phyloP scores from a whole-genome alignment of 108 stramenopile genomes.

The Chaetoceros tenuissimus region DNA sequence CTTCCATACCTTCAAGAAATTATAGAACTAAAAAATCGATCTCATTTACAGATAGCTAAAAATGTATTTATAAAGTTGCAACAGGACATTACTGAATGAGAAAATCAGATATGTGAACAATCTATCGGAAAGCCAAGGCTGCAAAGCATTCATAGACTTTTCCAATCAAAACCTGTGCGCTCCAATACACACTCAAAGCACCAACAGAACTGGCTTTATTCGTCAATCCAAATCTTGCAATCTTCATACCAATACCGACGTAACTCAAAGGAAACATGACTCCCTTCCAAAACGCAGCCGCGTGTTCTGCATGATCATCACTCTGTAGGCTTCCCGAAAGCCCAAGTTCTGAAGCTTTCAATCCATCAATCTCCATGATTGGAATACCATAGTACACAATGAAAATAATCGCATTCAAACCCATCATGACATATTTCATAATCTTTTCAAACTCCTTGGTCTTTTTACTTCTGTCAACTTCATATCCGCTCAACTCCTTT shows the following conservation, averaged over 20 bases:
- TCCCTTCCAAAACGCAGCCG: slow-evolving; percentile 34
- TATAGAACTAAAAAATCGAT: too few relatives aligned
- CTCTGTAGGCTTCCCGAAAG: slow-evolving; percentile 22
- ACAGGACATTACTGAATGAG: too few relatives aligned
- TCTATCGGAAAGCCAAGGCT: slow-evolving; percentile 3
- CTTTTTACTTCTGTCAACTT: slow-evolving; percentile 18
- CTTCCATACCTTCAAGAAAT: too few relatives aligned
- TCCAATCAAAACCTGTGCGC: slow-evolving; percentile 45
- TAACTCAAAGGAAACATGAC: slow-evolving; percentile 61
- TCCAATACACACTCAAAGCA: slow-evolving; percentile 67
- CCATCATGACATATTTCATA: slow-evolving; percentile 30
- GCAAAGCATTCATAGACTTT: slow-evolving; percentile 52
- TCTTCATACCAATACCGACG: slow-evolving; percentile 46
- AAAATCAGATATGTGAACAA: too few relatives aligned
- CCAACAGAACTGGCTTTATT: slow-evolving; percentile 38
- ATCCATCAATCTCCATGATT: slow-evolving; percentile 51
- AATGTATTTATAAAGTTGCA: too few relatives aligned
- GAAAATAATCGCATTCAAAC: slow-evolving; percentile 29
- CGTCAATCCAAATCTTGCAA: slow-evolving; percentile 49
- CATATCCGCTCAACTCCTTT: slow-evolving; percentile 36
- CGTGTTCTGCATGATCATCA: slow-evolving; percentile 18
- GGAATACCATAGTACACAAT: slow-evolving; percentile 61
- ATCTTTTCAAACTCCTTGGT: slow-evolving; percentile 11
- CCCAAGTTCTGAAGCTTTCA: slow-evolving; percentile 3
- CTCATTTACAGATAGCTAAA: too few relatives aligned